These are phyloP conservation scores for Juglanconis juglandina DNA, from an alignment of 2,329 filamentous ascomycete species.

Conservation along the genomic window DNA sequence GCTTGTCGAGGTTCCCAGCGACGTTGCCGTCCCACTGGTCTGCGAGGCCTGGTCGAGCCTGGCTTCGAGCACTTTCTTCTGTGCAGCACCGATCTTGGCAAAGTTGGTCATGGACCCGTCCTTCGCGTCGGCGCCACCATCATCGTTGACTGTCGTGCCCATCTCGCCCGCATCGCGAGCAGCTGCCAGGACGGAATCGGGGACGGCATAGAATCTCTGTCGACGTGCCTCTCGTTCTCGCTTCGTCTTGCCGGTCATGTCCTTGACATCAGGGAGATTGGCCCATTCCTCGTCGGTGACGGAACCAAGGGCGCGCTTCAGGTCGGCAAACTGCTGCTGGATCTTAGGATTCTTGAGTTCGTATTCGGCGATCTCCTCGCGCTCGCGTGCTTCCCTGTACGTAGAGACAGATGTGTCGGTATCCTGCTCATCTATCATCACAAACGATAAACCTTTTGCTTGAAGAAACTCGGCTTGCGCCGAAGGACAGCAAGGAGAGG, in stretches of 20 bases:
- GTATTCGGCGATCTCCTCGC: constrained; percentile 88
- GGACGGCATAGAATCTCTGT: constrained; percentile 90
- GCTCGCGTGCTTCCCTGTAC: constrained; percentile 88
- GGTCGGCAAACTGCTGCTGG: constrained; percentile 92
- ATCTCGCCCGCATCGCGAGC: constrained; percentile 78
- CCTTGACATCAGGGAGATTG: constrained; percentile 89
- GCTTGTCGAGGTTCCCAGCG: constrained; percentile 77
- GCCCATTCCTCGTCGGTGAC: constrained; percentile 97
- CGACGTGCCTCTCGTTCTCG: constrained; percentile 77
- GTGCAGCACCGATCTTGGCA: constrained; percentile 90
- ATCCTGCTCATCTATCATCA: constrained; percentile 68
- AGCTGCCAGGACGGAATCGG: constrained; percentile 88
- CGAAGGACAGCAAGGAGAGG: not conserved
- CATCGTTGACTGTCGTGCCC: constrained; percentile 83
- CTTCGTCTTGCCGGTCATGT: constrained; percentile 91
- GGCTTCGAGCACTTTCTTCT: constrained; percentile 95
- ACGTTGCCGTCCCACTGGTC: constrained; percentile 62
- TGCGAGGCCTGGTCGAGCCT: constrained; percentile 84
- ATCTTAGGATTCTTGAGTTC: constrained; percentile 98
- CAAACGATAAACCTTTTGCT: constrained; percentile 64
- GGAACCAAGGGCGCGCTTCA: constrained; percentile 83
- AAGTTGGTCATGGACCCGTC: constrained; percentile 98
- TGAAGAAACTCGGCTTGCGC: constrained; percentile 21
- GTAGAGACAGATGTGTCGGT: constrained; percentile 64
- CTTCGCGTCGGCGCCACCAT: constrained; percentile 51